phyloP scores from a whole-genome alignment of 495 filamentous ascomycete species.

The Pyrenula aspistea region DNA sequence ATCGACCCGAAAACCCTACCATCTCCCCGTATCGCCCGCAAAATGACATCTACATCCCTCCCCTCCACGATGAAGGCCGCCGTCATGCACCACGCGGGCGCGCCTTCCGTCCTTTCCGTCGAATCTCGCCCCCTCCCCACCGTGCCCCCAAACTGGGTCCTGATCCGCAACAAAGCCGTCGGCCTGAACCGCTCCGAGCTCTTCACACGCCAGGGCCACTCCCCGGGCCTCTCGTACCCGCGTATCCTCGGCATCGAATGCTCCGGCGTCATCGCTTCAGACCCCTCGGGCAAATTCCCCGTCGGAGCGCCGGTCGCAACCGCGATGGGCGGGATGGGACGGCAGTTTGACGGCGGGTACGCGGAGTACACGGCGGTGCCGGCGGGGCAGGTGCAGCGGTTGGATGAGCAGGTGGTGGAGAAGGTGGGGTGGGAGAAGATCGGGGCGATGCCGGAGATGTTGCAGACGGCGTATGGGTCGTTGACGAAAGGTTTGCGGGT shows the following conservation, averaged over 20 bases:
- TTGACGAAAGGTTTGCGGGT: conserved; percentile 25
- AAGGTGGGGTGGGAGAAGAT: conserved; percentile 29
- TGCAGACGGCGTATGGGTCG: conserved; percentile 41
- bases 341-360: conserved; percentile 40
- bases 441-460: conserved; percentile 41
- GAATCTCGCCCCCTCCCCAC: conserved; percentile 22
- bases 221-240: conserved; percentile 29
- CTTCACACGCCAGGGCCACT: conserved; percentile 41
- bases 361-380: conserved; percentile 40
- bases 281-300: conserved; percentile 17
- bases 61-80: conserved; percentile 25
- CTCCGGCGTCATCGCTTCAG: conserved; percentile 25
- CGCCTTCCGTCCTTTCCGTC: conserved; percentile 25
- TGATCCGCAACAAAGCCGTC: conserved; percentile 36
- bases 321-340: conserved; percentile 40
- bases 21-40: not conserved
- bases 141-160: conserved; percentile 24
- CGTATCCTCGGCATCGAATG: conserved; percentile 40
- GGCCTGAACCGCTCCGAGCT: conserved; percentile 45
- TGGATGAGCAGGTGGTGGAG: conserved; percentile 8
- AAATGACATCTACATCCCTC: not conserved
- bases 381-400: conserved; percentile 23
- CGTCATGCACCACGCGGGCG: conserved; percentile 23
- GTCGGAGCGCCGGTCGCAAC: conserved; percentile 33
- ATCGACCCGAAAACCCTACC: too few species aligned